A percentile compares a stretch with the other conserved stretches of the same genome.
Evolutionary conservation across 257 asterid species (phyloP).

Genomic region (Solanum pinnatisectum): DNA sequence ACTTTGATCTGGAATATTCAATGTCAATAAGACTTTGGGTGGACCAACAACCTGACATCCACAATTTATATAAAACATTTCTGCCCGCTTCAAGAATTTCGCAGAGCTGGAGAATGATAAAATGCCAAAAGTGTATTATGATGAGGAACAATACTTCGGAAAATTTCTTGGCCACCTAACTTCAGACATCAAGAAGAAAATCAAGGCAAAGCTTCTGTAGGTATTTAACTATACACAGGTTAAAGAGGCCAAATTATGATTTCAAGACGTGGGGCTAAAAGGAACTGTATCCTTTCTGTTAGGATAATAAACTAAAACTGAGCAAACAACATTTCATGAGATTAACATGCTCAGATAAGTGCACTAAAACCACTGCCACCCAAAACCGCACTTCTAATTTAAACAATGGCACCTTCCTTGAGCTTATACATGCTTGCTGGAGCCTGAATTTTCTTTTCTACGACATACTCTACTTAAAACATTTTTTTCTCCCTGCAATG

Average conservation of each 20-base stretch:
- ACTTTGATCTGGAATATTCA: background rate
- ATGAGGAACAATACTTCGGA: no score
- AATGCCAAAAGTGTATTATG: no score
- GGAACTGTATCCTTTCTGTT: background rate
- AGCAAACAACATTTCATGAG: background rate
- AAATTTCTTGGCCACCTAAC: no score
- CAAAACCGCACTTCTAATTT: background rate
- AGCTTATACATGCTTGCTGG: background rate
- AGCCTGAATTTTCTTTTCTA: background rate
- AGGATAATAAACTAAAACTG: background rate
- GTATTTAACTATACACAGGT: background rate
- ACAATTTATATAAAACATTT: background rate
- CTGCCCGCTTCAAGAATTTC: background rate
- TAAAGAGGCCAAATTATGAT: background rate
- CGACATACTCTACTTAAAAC: background rate
- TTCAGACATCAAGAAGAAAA: no score
- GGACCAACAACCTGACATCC: background rate
- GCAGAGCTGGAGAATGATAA: background rate
- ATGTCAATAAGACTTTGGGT: background rate
- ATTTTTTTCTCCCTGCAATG: background rate
- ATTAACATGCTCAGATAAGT: background rate
- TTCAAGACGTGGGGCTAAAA: background rate
- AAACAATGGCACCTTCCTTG: background rate
- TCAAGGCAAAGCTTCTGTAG: background rate
- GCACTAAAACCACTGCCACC: background rate